A percentile compares a stretch with the other conserved stretches of the same genome.
These are phyloP conservation scores for Neofusicoccum umdonicola DNA, from an alignment of 2,329 filamentous ascomycete species.

Conservation along the genomic window DNA sequence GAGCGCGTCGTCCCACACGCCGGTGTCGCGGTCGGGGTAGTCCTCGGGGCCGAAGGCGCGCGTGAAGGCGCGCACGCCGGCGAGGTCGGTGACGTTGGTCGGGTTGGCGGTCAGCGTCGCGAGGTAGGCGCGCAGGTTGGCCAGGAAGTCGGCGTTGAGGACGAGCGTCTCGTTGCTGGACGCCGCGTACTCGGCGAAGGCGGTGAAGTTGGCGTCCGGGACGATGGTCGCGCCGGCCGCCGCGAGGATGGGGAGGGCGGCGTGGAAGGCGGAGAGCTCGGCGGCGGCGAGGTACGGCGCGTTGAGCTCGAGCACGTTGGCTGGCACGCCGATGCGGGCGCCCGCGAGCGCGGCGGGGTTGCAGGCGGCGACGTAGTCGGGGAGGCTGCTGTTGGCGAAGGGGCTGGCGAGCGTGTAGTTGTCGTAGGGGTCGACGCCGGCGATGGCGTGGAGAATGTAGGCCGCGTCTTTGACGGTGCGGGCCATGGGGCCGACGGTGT, in stretches of 20 bases:
- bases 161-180: slow-evolving; percentile 46
- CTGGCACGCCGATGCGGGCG: slow-evolving; percentile 63
- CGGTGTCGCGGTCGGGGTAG: slow-evolving; percentile 62
- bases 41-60: slow-evolving; percentile 53
- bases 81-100: slow-evolving; percentile 51
- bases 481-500: slow-evolving; percentile 58
- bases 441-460: slow-evolving; percentile 58
- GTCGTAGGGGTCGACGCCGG: slow-evolving; percentile 51
- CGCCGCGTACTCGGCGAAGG: slow-evolving; percentile 45
- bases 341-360: slow-evolving; percentile 53
- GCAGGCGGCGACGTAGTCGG: slow-evolving; percentile 62
- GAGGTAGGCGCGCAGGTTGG: slow-evolving; percentile 57
- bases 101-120: slow-evolving; percentile 58
- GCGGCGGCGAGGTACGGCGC: slow-evolving; percentile 29
- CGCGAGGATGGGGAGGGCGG: slow-evolving; percentile 52
- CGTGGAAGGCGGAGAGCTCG: slow-evolving; percentile 54
- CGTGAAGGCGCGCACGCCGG: slow-evolving; percentile 56
- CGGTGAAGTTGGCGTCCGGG: slow-evolving; percentile 59
- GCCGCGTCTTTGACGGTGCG: slow-evolving; percentile 60
- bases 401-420: slow-evolving; percentile 62
- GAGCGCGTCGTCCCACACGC: slow-evolving; percentile 55
- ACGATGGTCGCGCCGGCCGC: slow-evolving; percentile 60
- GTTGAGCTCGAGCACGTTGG: slow-evolving; percentile 53
- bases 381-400: slow-evolving; percentile 42
- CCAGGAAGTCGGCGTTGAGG: slow-evolving; percentile 59